Conservation (phyloP, 1,284 basidiomycete genomes). For the Ceratobasidium sp. region DNA sequence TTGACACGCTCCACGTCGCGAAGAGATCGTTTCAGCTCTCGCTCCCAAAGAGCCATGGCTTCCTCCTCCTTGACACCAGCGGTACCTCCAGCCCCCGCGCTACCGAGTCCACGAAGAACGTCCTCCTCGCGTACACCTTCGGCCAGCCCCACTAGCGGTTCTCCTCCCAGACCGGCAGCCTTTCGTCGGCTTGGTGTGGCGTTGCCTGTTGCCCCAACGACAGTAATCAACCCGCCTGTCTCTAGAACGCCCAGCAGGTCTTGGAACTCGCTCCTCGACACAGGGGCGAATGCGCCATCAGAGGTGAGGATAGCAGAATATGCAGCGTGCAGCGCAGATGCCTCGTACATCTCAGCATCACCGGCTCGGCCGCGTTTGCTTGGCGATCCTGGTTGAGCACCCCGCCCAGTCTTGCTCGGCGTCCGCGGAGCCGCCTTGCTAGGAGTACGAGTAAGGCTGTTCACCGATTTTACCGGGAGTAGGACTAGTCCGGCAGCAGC, state of each 20-base stretch:
- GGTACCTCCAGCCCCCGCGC: conserved; percentile 49
- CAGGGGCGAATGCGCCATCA: conserved; percentile 61
- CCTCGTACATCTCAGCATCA: conserved; percentile 53
- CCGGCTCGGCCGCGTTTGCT: conserved; percentile 32
- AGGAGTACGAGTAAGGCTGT: conserved; percentile 16
- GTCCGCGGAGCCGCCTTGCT: conserved; percentile 51
- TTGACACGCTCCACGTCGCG: conserved; percentile 58
- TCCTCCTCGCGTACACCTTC: conserved; percentile 47
- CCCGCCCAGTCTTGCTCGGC: conserved; percentile 54
- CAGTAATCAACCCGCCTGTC: conserved; percentile 70
- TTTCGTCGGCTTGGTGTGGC: conserved; percentile 33
- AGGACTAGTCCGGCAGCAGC: conserved; percentile 62
- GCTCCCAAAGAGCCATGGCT: conserved; percentile 71
- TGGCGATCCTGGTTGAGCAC: conserved; percentile 45
- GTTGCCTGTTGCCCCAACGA: conserved; percentile 50
- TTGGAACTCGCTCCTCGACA: conserved; percentile 77
- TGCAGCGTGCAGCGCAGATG: conserved; percentile 67
- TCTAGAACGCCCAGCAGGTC: conserved; percentile 77
- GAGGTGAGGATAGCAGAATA: conserved; percentile 69
- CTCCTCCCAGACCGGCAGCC: conserved; percentile 4
- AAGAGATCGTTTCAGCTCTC: conserved; percentile 65
- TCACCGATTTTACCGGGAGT: conserved; percentile 53
- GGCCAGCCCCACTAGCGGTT: conserved; percentile 43
- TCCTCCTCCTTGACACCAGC: conserved; percentile 71
- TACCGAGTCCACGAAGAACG: conserved; percentile 52